A percentile compares a stretch with the other conserved stretches of the same genome.
These are phyloP conservation scores for Xanthoconium purpureum DNA, from an alignment of 768 basidiomycete genomes.

Conservation along the genomic window DNA sequence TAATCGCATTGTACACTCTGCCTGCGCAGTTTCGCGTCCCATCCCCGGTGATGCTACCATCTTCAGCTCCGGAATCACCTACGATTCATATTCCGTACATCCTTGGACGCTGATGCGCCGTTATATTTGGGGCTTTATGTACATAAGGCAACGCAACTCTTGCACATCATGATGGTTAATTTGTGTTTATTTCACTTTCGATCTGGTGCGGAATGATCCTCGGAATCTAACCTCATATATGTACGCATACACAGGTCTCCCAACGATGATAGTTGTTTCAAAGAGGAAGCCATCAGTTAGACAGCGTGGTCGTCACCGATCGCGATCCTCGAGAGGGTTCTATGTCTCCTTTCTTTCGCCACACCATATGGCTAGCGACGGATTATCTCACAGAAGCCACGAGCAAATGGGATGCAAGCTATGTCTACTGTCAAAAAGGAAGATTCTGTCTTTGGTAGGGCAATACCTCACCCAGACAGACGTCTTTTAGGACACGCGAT, in stretches of 20 bases:
- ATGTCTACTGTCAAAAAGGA: neutral
- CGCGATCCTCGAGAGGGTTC: neutral
- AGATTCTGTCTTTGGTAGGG: neutral
- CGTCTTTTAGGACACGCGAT: neutral
- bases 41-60: no score
- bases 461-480: neutral
- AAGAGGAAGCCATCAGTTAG: neutral
- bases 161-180: neutral
- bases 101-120: neutral
- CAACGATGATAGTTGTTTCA: neutral
- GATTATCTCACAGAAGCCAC: neutral
- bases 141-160: neutral
- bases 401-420: neutral
- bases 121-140: neutral
- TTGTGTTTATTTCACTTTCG: neutral
- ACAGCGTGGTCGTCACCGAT: neutral
- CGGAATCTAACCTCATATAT: neutral
- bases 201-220: conserved; percentile 3
- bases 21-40: no score
- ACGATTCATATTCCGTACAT: neutral
- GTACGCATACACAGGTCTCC: neutral
- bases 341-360: neutral
- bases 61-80: no score
- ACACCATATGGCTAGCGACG: neutral
- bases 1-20: conserved; percentile 18